A percentile compares a stretch with the other conserved stretches of the same genome.
These are phyloP conservation scores for Mayamaea pseudoterrestris DNA, from an alignment of 108 stramenopile genomes.

Conservation along the genomic window DNA sequence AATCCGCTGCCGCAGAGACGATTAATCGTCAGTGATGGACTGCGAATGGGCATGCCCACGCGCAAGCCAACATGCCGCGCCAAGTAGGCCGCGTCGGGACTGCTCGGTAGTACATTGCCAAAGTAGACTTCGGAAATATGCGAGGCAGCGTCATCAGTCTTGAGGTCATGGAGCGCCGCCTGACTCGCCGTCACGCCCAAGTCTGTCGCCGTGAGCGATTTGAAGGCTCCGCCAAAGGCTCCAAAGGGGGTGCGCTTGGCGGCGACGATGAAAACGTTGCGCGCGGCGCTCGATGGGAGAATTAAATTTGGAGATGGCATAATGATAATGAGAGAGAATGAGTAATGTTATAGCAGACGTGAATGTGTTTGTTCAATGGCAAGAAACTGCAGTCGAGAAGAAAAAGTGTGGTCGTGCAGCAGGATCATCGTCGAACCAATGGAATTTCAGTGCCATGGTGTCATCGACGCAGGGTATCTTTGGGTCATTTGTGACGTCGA, in stretches of 20 bases:
- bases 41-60: constrained; percentile 47
- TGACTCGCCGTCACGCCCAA: constrained; percentile 61
- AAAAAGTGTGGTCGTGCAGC: too few species aligned
- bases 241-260: constrained; percentile 99
- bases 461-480: too few species aligned
- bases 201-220: constrained; percentile 62
- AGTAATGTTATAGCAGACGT: too few species aligned
- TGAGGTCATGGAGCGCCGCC: constrained; percentile 68
- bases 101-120: constrained; percentile 93
- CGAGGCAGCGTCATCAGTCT: constrained; percentile 65
- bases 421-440: too few species aligned
- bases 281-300: too few species aligned
- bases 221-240: constrained; percentile 89
- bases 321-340: too few species aligned
- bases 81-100: constrained; percentile 87
- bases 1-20: constrained; percentile 96
- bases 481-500: too few species aligned
- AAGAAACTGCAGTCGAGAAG: too few species aligned
- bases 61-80: constrained; percentile 88
- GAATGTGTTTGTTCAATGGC: too few species aligned
- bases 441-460: too few species aligned
- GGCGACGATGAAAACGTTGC: constrained; percentile 82
- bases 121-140: too few species aligned
- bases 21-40: constrained; percentile 93
- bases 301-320: too few species aligned